Percentiles rank a stretch among this genome's conserved stretches.
These are phyloP conservation scores for Diddensiella transvaalensis DNA, from an alignment of 805 yeast species.

Conservation along the genomic window DNA sequence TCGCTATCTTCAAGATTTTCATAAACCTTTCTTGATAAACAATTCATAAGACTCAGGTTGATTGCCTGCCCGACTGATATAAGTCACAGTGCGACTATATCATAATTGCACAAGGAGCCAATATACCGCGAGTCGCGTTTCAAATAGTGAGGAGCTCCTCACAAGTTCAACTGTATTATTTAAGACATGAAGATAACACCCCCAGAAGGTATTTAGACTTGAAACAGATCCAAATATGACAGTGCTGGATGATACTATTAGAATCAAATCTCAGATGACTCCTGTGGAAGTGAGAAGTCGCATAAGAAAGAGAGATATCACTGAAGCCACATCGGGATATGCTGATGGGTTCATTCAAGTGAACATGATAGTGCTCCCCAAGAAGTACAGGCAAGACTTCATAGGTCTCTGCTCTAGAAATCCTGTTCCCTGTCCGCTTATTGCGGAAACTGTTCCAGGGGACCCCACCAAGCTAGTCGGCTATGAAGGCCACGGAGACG, in stretches of 20 bases:
- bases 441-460: conserved; percentile 29
- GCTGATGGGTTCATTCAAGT: conserved; percentile 33
- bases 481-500: background rate
- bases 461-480: conserved; percentile 6
- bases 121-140: too few relatives aligned
- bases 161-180: background rate
- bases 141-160: conserved; percentile 1
- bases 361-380: conserved; percentile 38
- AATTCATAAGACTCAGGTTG: too few relatives aligned
- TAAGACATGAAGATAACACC: background rate
- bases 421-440: conserved; percentile 41
- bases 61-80: too few relatives aligned
- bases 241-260: background rate
- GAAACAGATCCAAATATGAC: background rate
- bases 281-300: conserved; percentile 9
- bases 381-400: conserved; percentile 35
- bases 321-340: conserved; percentile 6
- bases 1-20: too few relatives aligned
- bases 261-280: background rate
- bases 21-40: too few relatives aligned
- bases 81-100: too few relatives aligned
- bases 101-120: too few relatives aligned
- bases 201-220: too few relatives aligned
- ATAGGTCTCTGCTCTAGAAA: conserved; percentile 36
- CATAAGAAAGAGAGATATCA: conserved; percentile 1